These are phyloP conservation scores for Moniliella sp. DNA, from an alignment of 1,284 basidiomycete species.

Conservation along the genomic window DNA sequence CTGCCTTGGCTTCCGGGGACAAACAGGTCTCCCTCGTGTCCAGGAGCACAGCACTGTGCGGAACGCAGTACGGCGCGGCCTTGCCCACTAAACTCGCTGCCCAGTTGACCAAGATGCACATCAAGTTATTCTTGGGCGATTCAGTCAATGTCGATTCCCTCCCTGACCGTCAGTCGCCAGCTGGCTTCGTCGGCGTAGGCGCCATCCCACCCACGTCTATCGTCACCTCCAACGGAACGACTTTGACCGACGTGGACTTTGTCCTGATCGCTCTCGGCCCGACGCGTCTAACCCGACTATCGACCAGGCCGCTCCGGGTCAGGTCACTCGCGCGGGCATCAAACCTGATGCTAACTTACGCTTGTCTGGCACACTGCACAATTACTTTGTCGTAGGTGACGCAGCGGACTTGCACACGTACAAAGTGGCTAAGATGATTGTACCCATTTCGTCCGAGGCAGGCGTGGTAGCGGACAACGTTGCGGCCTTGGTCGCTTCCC, in stretches of 20 bases:
- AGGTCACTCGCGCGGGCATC: constrained; percentile 32
- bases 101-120: constrained; percentile 29
- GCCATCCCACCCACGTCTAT: constrained; percentile 2
- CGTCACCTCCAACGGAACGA: constrained; percentile 4
- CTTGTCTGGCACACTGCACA: constrained; percentile 2
- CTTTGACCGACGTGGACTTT: constrained; percentile 31
- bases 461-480: constrained; percentile 7
- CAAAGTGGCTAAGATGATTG: too few relatives aligned
- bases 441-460: constrained; percentile 2
- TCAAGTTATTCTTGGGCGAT: constrained; percentile 29
- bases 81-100: constrained; percentile 8
- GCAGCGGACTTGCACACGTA: constrained; percentile 9
- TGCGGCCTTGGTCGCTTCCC: constrained; percentile 15
- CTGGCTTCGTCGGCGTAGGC: too few relatives aligned
- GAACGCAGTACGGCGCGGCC: constrained; percentile 7
- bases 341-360: constrained; percentile 9
- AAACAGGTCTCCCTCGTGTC: constrained; percentile 31
- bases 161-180: too few relatives aligned
- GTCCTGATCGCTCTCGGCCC: constrained; percentile 36
- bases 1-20: too few relatives aligned
- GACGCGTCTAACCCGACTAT: constrained; percentile 32
- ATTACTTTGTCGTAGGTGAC: constrained; percentile 23
- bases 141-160: too few relatives aligned
- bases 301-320: constrained; percentile 20
- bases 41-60: constrained; percentile 8